These are phyloP conservation scores for Monosporascus sp. DNA, from an alignment of 2,329 filamentous ascomycete species.

Conservation along the genomic window DNA sequence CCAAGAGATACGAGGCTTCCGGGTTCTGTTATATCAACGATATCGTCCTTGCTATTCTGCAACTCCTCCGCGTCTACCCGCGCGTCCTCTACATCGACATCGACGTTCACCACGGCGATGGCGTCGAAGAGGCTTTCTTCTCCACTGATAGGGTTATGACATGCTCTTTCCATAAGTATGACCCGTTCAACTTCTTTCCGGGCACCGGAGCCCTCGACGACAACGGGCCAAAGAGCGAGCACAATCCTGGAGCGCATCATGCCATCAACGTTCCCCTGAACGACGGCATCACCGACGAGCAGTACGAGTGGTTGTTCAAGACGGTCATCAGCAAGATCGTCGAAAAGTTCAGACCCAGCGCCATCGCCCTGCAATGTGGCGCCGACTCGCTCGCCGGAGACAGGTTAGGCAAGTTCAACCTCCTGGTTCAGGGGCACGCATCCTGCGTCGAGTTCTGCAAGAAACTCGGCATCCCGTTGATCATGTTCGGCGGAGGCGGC, in stretches of 20 bases:
- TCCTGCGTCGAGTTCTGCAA: conserved; percentile 90
- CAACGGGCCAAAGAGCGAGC: conserved; percentile 76
- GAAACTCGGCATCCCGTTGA: conserved; percentile 69
- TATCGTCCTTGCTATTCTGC: conserved; percentile 88
- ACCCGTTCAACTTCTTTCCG: conserved; percentile 77
- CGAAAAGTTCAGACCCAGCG: conserved; percentile 78
- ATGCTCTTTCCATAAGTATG: conserved; percentile 94
- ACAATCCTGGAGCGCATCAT: conserved; percentile 84
- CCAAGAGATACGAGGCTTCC: conserved; percentile 87
- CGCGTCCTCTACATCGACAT: conserved; percentile 94
- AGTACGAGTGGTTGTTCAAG: conserved; percentile 83
- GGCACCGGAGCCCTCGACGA: conserved; percentile 84
- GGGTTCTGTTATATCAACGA: conserved; percentile 99
- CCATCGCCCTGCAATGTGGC: conserved; percentile 92
- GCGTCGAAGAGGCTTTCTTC: conserved; percentile 87
- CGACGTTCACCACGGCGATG: conserved; percentile 87
- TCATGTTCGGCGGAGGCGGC: conserved; percentile 90
- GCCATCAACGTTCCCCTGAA: conserved; percentile 85
- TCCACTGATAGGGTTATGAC: conserved; percentile 88
- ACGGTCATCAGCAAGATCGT: conserved; percentile 74
- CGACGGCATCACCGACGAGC: conserved; percentile 85
- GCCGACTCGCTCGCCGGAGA: conserved; percentile 93
- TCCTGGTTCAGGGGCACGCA: conserved; percentile 92
- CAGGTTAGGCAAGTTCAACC: conserved; percentile 89
- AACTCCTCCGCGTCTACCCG: conserved; percentile 75